Evolutionary conservation across 2,329 filamentous ascomycete genomes (phyloP).

Genomic region (Monosporascus sp.): DNA sequence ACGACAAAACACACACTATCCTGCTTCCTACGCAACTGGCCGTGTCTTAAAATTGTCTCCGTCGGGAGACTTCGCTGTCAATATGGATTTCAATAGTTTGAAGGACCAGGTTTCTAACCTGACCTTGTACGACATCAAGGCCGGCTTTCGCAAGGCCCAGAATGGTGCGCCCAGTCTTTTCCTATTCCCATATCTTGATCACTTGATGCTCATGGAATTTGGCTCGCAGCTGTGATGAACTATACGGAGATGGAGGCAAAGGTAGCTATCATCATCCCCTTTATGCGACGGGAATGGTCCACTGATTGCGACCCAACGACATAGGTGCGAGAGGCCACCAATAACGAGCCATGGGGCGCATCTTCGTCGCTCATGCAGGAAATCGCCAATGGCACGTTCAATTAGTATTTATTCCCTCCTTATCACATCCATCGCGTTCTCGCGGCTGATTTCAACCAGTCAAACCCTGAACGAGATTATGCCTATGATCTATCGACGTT

Average conservation of each 20-base stretch:
- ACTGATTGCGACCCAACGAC: constrained; percentile 5
- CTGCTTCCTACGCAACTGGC: constrained; percentile 1
- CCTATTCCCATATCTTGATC: constrained; percentile 20
- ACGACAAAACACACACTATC: background rate
- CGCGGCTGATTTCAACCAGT: constrained; percentile 40
- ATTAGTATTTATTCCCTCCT: constrained; percentile 65
- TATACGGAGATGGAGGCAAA: constrained; percentile 88
- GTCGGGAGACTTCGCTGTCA: constrained; percentile 19
- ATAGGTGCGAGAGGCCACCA: constrained; percentile 93
- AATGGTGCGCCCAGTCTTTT: constrained; percentile 63
- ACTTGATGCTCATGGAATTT: background rate
- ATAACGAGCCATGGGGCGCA: constrained; percentile 96
- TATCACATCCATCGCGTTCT: background rate
- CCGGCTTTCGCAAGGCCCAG: constrained; percentile 88
- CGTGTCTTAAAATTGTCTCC: constrained; percentile 2
- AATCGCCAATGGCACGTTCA: constrained; percentile 95
- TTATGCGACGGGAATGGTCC: constrained; percentile 1
- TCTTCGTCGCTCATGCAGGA: constrained; percentile 88
- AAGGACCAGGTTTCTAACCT: constrained; percentile 87
- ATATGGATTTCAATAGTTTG: constrained; percentile 81
- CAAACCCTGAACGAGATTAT: constrained; percentile 98
- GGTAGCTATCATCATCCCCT: constrained; percentile 30
- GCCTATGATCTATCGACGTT: constrained; percentile 99
- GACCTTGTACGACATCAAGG: constrained; percentile 92
- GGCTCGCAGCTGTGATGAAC: constrained; percentile 84